Conservation (phyloP, 805 yeast genomes). For the Saccharomyces eubayanus region DNA sequence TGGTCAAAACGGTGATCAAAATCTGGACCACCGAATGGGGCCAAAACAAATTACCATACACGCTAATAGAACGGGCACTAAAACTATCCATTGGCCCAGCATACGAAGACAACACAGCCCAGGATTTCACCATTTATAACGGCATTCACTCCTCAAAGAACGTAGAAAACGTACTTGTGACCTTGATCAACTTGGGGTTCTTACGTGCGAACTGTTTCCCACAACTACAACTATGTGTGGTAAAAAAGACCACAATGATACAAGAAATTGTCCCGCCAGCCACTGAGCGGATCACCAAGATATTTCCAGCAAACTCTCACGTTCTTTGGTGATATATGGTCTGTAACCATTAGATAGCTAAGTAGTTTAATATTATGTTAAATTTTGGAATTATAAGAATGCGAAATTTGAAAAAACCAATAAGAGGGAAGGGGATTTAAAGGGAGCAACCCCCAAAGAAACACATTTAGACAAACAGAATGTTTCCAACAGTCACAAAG, state of each 20-base stretch:
- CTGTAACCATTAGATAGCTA: neutral
- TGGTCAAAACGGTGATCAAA: conserved; percentile 16
- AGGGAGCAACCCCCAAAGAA: neutral
- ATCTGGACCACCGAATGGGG: conserved; percentile 13
- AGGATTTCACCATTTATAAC: conserved; percentile 15
- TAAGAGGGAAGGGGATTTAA: neutral
- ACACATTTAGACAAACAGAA: neutral
- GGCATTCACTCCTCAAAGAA: conserved; percentile 18
- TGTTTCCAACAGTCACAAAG: neutral
- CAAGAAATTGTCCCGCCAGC: conserved; percentile 24
- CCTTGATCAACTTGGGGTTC: conserved; percentile 25
- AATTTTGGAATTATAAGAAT: neutral
- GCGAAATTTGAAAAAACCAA: neutral
- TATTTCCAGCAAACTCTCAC: conserved; percentile 24
- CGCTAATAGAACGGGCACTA: conserved; percentile 14
- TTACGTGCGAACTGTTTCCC: conserved; percentile 31
- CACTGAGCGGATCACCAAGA: conserved; percentile 19
- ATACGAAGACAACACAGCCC: neutral
- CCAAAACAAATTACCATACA: conserved; percentile 24
- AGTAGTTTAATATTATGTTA: neutral
- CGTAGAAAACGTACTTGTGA: conserved; percentile 25
- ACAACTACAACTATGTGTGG: conserved; percentile 21
- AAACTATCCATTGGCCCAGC: conserved; percentile 13
- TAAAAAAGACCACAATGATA: conserved; percentile 21
- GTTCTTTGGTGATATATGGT: conserved; percentile 26